Conservation (phyloP, 2,329 filamentous ascomycete genomes). For the Cytospora mali region DNA sequence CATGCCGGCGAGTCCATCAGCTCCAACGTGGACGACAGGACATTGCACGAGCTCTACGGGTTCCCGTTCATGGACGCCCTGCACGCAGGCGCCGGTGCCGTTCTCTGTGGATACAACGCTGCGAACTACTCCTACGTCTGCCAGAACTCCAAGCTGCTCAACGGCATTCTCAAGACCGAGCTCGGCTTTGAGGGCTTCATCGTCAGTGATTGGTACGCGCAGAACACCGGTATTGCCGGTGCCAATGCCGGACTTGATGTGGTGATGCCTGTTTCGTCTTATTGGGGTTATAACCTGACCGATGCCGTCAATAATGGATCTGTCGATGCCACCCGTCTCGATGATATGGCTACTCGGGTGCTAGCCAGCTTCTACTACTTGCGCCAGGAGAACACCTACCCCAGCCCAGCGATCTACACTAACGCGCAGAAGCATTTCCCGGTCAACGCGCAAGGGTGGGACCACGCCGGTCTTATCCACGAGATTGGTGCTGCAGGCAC, state of each 20-base stretch:
- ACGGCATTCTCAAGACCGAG: constrained; percentile 66
- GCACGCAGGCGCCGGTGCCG: constrained; percentile 20
- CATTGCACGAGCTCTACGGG: constrained; percentile 49
- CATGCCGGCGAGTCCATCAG: constrained; percentile 47
- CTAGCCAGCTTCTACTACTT: constrained; percentile 26
- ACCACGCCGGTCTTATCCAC: constrained; percentile 22
- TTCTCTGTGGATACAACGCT: constrained; percentile 24
- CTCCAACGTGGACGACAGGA: constrained; percentile 45
- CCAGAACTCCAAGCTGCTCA: constrained; percentile 68
- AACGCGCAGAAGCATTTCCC: constrained; percentile 24
- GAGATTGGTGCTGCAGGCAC: constrained; percentile 26
- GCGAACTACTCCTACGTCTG: constrained; percentile 57
- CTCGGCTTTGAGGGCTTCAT: constrained; percentile 67
- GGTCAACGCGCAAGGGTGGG: constrained; percentile 18
- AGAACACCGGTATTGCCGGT: constrained; percentile 63
- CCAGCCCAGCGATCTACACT: constrained; percentile 16
- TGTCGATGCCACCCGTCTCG: constrained; percentile 55
- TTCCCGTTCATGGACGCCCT: constrained; percentile 34
- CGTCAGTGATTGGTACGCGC: constrained; percentile 68
- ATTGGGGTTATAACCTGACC: constrained; percentile 53
- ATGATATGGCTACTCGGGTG: constrained; percentile 54
- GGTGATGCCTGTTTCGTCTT: constrained; percentile 60
- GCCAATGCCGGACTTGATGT: constrained; percentile 71
- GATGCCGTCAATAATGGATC: constrained; percentile 63
- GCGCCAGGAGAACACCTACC: constrained; percentile 23